These are phyloP conservation scores for Aspergillus spinulosporus DNA, from an alignment of 2,329 filamentous ascomycete species.

Conservation along the genomic window DNA sequence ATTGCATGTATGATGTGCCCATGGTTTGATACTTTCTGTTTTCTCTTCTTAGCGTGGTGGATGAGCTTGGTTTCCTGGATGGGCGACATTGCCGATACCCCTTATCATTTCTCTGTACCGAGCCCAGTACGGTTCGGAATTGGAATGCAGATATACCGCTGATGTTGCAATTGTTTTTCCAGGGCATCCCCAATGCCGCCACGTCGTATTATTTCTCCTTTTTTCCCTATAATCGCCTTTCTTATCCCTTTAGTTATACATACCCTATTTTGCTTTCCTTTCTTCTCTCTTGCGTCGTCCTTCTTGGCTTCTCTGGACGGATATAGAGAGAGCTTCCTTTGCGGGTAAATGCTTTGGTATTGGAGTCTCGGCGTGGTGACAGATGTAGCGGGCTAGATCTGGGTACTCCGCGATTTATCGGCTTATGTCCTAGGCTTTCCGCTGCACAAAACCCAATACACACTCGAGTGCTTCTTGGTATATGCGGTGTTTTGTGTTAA, in stretches of 20 bases:
- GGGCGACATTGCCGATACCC: constrained; percentile 19
- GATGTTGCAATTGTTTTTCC: constrained; percentile 3
- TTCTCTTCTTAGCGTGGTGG: constrained; percentile 17
- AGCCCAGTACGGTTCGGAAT: background rate
- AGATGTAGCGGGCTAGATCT: background rate
- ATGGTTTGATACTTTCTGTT: constrained; percentile 17
- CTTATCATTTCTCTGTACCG: constrained; percentile 18
- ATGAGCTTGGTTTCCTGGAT: constrained; percentile 17
- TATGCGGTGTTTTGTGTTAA: too few species aligned
- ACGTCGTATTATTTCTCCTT: background rate
- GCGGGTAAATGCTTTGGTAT: background rate
- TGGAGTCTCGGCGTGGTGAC: constrained; percentile 1
- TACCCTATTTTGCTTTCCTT: too few species aligned
- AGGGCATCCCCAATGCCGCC: constrained; percentile 7
- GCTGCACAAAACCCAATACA: too few species aligned
- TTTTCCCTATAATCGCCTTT: background rate
- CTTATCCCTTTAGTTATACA: too few species aligned
- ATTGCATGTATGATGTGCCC: constrained; percentile 31
- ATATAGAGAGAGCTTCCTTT: background rate
- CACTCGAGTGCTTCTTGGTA: too few species aligned
- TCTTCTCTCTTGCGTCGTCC: background rate
- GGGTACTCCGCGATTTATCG: too few species aligned
- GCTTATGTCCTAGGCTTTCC: background rate
- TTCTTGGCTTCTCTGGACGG: background rate
- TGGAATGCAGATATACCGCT: constrained; percentile 12